Evolutionary conservation across 1,139 yeast species (phyloP), one percentile per base, ranked within the genome.

Genomic region (Nakaseomyces bracarensis): DNA sequence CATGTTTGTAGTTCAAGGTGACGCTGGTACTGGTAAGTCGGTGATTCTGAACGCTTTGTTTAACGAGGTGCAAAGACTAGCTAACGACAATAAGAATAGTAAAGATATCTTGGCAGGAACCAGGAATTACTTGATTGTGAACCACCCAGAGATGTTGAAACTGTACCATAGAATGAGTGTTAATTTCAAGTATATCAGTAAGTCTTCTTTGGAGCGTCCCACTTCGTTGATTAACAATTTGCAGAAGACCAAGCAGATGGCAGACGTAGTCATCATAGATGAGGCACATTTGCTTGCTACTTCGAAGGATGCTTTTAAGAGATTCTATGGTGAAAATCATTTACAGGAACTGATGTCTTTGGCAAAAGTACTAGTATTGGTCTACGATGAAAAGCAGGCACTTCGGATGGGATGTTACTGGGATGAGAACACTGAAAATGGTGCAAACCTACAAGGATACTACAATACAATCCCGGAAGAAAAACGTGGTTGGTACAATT

Each of bases 41-140:
- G 79, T 77, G 30, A 77, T 77, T 43, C 70, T 87, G 48, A 79
- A 80, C 48, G 71, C 74, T 40, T 83, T 96, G 94, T 74, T 87
- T 53, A 83, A 86, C 42, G 68, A 66, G 16, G 55, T 67, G 13
- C 71, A 67, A 46, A 58, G 49, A 38, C 30, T 53, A 8, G 46
- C 60, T 2, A 43, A 47, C 6, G 40, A 43, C 6, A 45, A 43
- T 11, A 19, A 40, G 7, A 51, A 47, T 15, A 19, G 34, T 16
- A 34, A 35, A 9, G 54, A 53, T 28, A 38, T 51, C 18, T 44
- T 62, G 22, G 38, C 43, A 9, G 56, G 55, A 1, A 62, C 66
- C 0, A 49, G 50, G 6, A 67, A 68, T 46, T 65, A 54, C 40
- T 50, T 68, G 15, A 60, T 67, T 3, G 72, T 68, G 0, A 68